Evolutionary conservation across 1,284 basidiomycete genomes (phyloP), one percentile per base, ranked within the genome.

Genomic region (Microbotryomycetes sp.): DNA sequence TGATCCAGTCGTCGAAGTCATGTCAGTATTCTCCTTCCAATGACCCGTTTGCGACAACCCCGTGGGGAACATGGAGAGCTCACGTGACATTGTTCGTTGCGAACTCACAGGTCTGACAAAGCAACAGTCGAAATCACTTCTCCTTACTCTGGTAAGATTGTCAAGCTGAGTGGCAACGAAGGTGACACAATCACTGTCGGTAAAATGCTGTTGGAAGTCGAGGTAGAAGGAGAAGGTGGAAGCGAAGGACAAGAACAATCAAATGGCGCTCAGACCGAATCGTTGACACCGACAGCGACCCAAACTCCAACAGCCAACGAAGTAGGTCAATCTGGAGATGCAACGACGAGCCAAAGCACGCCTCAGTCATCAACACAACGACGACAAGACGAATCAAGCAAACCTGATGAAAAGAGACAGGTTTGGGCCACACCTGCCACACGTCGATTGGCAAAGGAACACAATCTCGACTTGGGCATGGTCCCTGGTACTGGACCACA

Each of bases 101-200:
- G n/a, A n/a, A n/a, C 19, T 0, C 28, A 3, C 53, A 68, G 67
- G 55, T 89, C 87, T 66, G 92, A 97, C 81, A 97, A 97, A 76
- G 88, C 88, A 3, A 89, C 86, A 69, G 92, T 96, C 28, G 92
- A 96, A 74, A 90, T 96, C 63, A 96, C 92, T 0, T 88, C 86
- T 60, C 90, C 92, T 0, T 92, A 83, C 70, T 85, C 91, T 32
- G 92, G 92, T 2, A 79, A 83, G 31, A 79, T 96, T 50, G 84
- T 80, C 62, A 80, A 86, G 58, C 77, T 94, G 19, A 80, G 89
- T 5, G 87, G 89, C 26, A 80, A 85, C 65, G 88, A 87, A 67
- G 92, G 92, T 22, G 83, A 90, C 70, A 83, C 92, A 15, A 87
- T 89, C 42, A 91, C 89, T 73, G 92, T 96, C 19, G 92, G 92